These are phyloP conservation scores for Fusarium phyllophilum DNA, from an alignment of 2,329 filamentous ascomycete species.

Conservation along the genomic window DNA sequence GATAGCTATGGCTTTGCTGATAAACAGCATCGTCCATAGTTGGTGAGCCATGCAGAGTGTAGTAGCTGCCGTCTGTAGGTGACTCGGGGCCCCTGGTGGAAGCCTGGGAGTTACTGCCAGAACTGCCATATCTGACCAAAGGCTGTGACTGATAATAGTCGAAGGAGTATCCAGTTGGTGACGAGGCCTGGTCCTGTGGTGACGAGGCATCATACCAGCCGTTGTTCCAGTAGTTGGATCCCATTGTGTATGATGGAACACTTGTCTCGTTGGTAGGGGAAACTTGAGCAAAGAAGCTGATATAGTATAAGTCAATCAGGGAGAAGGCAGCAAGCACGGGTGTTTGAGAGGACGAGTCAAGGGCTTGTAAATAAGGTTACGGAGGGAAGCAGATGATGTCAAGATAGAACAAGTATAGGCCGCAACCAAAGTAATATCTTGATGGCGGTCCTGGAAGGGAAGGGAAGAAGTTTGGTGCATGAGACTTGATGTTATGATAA, in stretches of 20 bases:
- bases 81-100: conserved; percentile 43
- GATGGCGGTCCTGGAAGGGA: conserved; percentile 28
- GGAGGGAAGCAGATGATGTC: neutral
- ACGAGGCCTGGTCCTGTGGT: conserved; percentile 33
- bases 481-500: conserved; percentile 19
- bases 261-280: neutral
- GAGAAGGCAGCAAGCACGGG: conserved; percentile 3
- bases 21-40: conserved; percentile 19
- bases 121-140: conserved; percentile 45
- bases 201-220: conserved; percentile 29
- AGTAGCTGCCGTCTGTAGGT: conserved; percentile 35
- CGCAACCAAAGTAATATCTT: conserved; percentile 29
- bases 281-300: neutral
- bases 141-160: conserved; percentile 41
- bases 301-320: conserved; percentile 5
- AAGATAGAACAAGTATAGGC: conserved; percentile 24
- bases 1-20: conserved; percentile 17
- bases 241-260: conserved; percentile 20
- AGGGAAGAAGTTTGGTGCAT: conserved; percentile 25
- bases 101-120: conserved; percentile 44
- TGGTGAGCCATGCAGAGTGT: conserved; percentile 25
- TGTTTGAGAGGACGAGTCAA: conserved; percentile 28
- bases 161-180: conserved; percentile 29
- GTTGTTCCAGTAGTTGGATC: conserved; percentile 26
- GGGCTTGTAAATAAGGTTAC: conserved; percentile 8